A percentile compares a stretch with the other conserved stretches of the same genome.
phyloP scores from a whole-genome alignment of 768 basidiomycete genomes.

The Melanogaster broomeanus region DNA sequence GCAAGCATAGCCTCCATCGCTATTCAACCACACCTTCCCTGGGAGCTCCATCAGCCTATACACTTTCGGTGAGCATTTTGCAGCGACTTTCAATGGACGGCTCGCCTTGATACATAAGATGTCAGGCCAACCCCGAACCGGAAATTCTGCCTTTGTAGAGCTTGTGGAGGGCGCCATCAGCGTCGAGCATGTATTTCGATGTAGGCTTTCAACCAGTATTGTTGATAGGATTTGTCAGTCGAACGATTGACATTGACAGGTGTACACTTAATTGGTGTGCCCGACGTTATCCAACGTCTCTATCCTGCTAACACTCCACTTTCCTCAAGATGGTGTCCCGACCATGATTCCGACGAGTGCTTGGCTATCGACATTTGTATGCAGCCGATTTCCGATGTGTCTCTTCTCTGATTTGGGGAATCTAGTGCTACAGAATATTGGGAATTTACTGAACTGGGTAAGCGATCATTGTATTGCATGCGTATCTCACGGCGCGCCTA shows the following conservation, averaged over 20 bases:
- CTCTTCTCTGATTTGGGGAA: slow-evolving; percentile 13
- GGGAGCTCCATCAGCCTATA: slow-evolving; percentile 33
- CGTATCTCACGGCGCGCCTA: too few species aligned
- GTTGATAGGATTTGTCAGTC: background rate
- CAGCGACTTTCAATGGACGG: background rate
- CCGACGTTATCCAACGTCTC: background rate
- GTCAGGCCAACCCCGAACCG: slow-evolving; percentile 52
- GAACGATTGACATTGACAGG: slow-evolving; percentile 23
- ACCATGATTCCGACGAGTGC: slow-evolving; percentile 45
- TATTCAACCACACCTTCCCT: slow-evolving; percentile 31
- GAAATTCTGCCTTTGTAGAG: slow-evolving; percentile 41
- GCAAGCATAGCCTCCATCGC: slow-evolving; percentile 40
- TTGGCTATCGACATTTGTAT: slow-evolving; percentile 52
- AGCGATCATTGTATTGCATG: slow-evolving; percentile 2
- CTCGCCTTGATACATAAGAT: background rate
- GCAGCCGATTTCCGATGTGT: slow-evolving; percentile 2
- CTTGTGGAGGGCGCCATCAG: slow-evolving; percentile 42
- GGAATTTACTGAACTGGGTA: slow-evolving; percentile 47
- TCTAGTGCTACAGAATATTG: slow-evolving; percentile 44
- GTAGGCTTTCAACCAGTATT: slow-evolving; percentile 19
- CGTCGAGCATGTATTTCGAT: slow-evolving; percentile 41
- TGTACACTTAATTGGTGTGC: slow-evolving; percentile 46
- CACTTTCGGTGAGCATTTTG: slow-evolving; percentile 42
- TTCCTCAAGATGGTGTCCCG: slow-evolving; percentile 49
- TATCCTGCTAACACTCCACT: background rate